Base-by-base conservation (phyloP, 139 green algal species). In the Tetraselmis striata region DNA sequence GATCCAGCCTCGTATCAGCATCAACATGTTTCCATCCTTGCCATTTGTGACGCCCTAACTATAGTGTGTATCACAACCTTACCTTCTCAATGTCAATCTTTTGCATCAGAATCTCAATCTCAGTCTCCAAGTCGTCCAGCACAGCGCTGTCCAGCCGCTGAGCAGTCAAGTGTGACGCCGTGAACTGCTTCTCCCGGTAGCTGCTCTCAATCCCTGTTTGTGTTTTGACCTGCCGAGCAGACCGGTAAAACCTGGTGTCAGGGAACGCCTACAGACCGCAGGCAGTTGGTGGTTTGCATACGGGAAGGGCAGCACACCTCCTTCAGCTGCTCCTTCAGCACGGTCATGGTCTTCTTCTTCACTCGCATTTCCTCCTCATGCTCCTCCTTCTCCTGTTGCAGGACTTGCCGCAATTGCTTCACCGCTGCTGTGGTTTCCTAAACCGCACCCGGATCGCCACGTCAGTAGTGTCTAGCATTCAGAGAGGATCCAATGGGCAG, bases 341-440 rank as follows among this genome's bases (percentile, higher is more conserved):
- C 80, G 2, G 79, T 29, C 28, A 94, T 82, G 0, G 83, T 45
- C 78, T 88, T 85, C 67, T 88, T 90, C 84, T 87, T 85, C 59
- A 90, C 86, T 1, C 83, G 83, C 81, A 91, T 88, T 88, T 91
- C 26, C 32, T 95, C 88, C n/a, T 95, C 93, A 76, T 95, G 91
- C 79, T 93, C 84, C 45, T 86, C 80, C 79, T 92, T 92, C 78
- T 96, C 93, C 31, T 93, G 85, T 11, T 85, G 83, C 28, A 95
- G 76, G 30, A 92, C 86, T 31, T 87, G 87, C 28, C 87, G 84
- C 32, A 95, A 85, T 67, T 91, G 81, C 80, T 87, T 90, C 30
- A 96, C 92, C 28, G 89, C 87, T 1, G 83, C 80, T 1, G 86
- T 91, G n/a, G 90, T 91, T 24, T 79, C 85, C 31, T 86, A 85